phyloP scores from a whole-genome alignment of 2,329 filamentous ascomycete genomes.

The Hirsutella rhossiliensis region DNA sequence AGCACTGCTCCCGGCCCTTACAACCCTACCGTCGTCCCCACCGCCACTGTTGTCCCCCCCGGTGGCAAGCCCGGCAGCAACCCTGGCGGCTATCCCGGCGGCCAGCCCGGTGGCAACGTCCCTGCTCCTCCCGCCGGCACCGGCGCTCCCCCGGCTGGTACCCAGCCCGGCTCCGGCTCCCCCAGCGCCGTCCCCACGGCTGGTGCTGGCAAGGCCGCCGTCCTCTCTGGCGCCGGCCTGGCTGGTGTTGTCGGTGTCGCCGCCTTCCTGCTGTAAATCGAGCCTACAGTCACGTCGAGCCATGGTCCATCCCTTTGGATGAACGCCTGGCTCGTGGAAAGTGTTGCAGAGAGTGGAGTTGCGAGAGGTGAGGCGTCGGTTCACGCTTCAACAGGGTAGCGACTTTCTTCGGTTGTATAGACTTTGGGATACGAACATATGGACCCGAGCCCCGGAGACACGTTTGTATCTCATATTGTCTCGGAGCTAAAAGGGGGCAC shows the following conservation, averaged over 20 bases:
- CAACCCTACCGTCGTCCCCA: slow-evolving; percentile 12
- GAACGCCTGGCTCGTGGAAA: slow-evolving; percentile 4
- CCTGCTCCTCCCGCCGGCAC: slow-evolving; percentile 8
- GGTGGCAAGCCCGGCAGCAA: slow-evolving; percentile 10
- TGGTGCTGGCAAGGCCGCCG: slow-evolving; percentile 43
- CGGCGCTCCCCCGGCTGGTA: not conserved
- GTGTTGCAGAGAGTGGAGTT: not conserved
- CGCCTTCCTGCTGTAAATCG: slow-evolving; percentile 46
- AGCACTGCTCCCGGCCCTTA: slow-evolving; percentile 15
- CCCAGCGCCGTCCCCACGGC: slow-evolving; percentile 33
- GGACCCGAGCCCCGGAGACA: slow-evolving; percentile 15
- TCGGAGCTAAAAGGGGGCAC: slow-evolving; percentile 6
- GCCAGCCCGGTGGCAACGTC: slow-evolving; percentile 8
- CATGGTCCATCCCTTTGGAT: slow-evolving; percentile 10
- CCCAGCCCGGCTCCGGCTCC: slow-evolving; percentile 15
- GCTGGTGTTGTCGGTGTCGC: slow-evolving; percentile 48
- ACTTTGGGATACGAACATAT: slow-evolving; percentile 23
- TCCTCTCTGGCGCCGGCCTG: slow-evolving; percentile 45
- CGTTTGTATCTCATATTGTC: slow-evolving; percentile 2
- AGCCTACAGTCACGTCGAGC: slow-evolving; percentile 8
- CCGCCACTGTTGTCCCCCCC: slow-evolving; percentile 5
- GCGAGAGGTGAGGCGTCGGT: slow-evolving; percentile 3
- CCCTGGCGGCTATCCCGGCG: slow-evolving; percentile 5
- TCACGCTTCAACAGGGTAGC: slow-evolving; percentile 4
- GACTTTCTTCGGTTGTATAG: slow-evolving; percentile 21